Evolutionary conservation across 2,329 filamentous ascomycete species (phyloP), one percentile per base, ranked within the genome.

Genomic region (Alternaria gansuensis): DNA sequence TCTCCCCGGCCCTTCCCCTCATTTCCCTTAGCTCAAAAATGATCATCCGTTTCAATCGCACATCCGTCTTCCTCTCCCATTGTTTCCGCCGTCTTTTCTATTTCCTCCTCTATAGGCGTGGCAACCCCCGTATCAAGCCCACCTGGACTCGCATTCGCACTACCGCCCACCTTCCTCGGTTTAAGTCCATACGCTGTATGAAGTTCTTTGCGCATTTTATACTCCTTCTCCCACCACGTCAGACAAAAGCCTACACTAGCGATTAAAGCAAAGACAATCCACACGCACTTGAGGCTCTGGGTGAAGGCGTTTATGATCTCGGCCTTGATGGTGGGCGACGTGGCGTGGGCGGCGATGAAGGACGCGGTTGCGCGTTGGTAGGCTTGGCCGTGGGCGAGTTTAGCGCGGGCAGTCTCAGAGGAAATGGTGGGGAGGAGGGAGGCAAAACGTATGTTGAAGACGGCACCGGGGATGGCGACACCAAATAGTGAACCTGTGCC

Each of bases 111-210:
- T 0, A 28, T 23, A 3, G 48, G 48, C n/a, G 48, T 50, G 9
- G 7, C 48, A 39, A 45, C 23, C 8, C 28, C 24, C 13, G 39
- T 41, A 6, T 51, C 49, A 26, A 39, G 13, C 1, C 8, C 17
- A 5, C 14, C 43, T 6, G 36, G 34, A 9, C 40, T 26, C 5
- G 31, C 28, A 13, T 34, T 17, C 9, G 43, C 28, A 9, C 28
- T 23, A 3, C 31, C 41, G 1, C 23, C 31, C 21, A 17, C 23
- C 51, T 68, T 67, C 21, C 54, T 50, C 9, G 58, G 54, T 59
- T 78, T 74, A 3, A 81, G 62, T 0, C 79, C 79, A 64, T 74
- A 81, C 14, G 76, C 72, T 0, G 78, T 81, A 44, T 80, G 73
- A 36, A 81, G 62, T 17, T 76, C 72, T 11, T 71, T 75, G 39